Conservation (phyloP, 345 rosid species). For the Kandelia obovata region DNA sequence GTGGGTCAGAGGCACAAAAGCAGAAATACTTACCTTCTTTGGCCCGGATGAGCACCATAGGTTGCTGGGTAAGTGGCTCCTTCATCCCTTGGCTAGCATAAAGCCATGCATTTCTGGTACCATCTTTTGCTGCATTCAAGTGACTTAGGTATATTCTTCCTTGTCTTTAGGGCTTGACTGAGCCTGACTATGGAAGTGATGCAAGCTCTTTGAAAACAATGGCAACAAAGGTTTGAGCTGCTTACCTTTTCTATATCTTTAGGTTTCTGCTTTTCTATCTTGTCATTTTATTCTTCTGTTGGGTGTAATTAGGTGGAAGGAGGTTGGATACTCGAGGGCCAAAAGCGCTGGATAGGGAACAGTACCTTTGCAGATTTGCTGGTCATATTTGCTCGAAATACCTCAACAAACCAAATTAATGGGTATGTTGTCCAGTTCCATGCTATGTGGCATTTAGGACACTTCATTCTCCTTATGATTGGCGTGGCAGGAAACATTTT, state of each 20-base stretch:
- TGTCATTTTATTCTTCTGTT: constrained; percentile 1
- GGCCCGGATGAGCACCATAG: constrained; percentile 62
- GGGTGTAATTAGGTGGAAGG: constrained; percentile 58
- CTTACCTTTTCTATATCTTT: constrained; percentile 3
- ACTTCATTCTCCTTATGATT: neutral
- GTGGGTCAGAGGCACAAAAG: constrained; percentile 94
- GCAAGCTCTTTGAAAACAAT: constrained; percentile 77
- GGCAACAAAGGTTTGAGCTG: constrained; percentile 68
- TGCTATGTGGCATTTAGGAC: neutral
- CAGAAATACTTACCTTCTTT: constrained; percentile 76
- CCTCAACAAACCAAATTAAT: constrained; percentile 74
- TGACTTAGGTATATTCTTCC: constrained; percentile 17
- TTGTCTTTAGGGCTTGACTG: constrained; percentile 74
- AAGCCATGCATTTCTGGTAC: neutral
- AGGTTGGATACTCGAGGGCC: constrained; percentile 89
- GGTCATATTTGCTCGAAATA: constrained; percentile 76
- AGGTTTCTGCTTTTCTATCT: neutral
- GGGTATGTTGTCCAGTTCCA: constrained; percentile 45
- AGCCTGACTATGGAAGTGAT: constrained; percentile 95
- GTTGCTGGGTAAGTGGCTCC: constrained; percentile 75
- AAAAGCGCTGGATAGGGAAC: constrained; percentile 98
- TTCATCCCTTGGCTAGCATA: neutral
- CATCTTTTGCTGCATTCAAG: constrained; percentile 3
- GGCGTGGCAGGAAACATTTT: neutral
- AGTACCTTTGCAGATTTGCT: constrained; percentile 93